Base-by-base conservation (phyloP, 2,329 filamentous ascomycete genomes). In the Calonectria pauciramosa region DNA sequence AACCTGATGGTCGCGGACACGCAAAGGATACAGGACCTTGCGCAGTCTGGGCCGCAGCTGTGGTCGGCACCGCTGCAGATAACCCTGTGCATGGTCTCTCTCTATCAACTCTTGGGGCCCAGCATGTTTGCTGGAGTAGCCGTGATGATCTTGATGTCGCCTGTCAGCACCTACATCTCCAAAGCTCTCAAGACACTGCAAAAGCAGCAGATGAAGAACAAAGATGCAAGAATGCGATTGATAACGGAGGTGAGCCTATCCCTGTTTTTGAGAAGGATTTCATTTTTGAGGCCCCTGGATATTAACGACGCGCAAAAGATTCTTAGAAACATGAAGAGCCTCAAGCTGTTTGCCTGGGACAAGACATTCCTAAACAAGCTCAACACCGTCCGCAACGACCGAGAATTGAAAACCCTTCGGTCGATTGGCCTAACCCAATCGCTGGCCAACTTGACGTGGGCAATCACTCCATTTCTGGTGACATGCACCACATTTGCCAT, bases 171-270 rank as follows among this genome's bases (percentile, higher is more conserved):
- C 13, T 41, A 59, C 67, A 69, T 69, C 36, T 56, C 67, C 20
- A 69, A 60, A n/a, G 23, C 23, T 16, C 34, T 69, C 14, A 69
- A 69, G 28, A 41, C 26, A 2, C 36, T 59, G 6, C 67, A 69
- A 26, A 69, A 69, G 28, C 18, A 34, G 13, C 67, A 69, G 36
- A 69, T 69, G 67, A 69, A 69, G 36, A 69, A 69, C 36, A 69
- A 60, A n/a, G 67, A 69, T 47, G 20, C 18, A 9, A 59, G 51
- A 26, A 56, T 59, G 52, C 34, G 67, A 26, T 30, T 69, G 23
- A 59, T 69, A 34, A 41, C 67, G 1, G 67, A 69, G 36, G 67
- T 49, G 8, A 56, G 28, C 5, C 11, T 49, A 1, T 11, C 1
- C 10, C 13, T 8, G 9, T 23, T 34, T 32, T 26, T n/a, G n/a